Conservation (phyloP, 768 basidiomycete species). For the Pulveroboletus sp. region DNA sequence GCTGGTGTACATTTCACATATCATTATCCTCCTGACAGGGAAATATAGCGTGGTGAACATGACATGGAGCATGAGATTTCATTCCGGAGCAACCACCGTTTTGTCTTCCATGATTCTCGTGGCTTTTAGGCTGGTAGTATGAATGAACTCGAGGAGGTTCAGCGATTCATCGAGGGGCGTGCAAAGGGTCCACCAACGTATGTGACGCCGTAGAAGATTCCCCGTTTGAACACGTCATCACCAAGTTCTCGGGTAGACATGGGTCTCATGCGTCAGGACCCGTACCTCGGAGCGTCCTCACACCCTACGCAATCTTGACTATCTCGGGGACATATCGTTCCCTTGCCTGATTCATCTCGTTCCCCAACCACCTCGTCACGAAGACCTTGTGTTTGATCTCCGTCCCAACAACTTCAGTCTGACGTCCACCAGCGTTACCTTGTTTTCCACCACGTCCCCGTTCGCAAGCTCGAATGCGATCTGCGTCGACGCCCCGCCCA, state of each 20-base stretch:
- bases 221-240: conserved; percentile 47
- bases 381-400: conserved; percentile 92
- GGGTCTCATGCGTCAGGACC: conserved; percentile 59
- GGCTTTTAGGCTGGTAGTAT: no score
- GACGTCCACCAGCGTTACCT: conserved; percentile 68
- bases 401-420: conserved; percentile 69
- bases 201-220: conserved; percentile 48
- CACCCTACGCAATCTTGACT: conserved; percentile 57
- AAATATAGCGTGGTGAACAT: no score
- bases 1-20: no score
- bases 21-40: no score
- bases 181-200: conserved; percentile 36
- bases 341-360: conserved; percentile 93
- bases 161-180: no score
- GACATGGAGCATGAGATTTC: no score
- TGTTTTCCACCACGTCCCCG: conserved; percentile 46
- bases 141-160: no score
- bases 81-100: no score
- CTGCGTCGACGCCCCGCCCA: conserved; percentile 99
- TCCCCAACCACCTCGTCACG: conserved; percentile 97
- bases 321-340: conserved; percentile 81
- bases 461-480: conserved; percentile 91
- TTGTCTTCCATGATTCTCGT: no score
- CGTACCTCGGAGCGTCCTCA: conserved; percentile 16
- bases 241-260: conserved; percentile 79